phyloP scores from a whole-genome alignment of 208 protist species.

The Crithidia brevicula region DNA sequence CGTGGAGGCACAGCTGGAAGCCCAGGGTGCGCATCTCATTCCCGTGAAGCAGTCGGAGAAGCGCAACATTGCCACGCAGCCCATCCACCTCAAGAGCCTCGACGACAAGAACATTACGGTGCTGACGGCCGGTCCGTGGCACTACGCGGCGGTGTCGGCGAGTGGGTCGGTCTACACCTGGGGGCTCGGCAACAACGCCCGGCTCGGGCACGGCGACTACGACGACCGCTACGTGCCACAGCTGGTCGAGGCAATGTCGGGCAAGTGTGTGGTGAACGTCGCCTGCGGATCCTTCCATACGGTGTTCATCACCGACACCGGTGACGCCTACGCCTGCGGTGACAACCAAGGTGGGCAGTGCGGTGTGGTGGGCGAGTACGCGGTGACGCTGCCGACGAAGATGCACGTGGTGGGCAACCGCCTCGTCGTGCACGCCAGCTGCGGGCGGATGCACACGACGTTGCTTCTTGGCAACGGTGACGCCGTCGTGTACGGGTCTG shows the following conservation, averaged over 20 bases:
- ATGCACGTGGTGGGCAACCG: constrained; percentile 47
- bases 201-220: constrained; percentile 77
- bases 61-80: constrained; percentile 35
- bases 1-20: constrained; percentile 19
- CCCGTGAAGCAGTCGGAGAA: constrained; percentile 29
- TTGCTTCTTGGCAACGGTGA: constrained; percentile 71
- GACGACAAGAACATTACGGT: constrained; percentile 38
- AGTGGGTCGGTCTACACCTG: constrained; percentile 74
- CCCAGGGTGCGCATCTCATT: constrained; percentile 4
- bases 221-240: constrained; percentile 46
- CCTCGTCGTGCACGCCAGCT: constrained; percentile 59
- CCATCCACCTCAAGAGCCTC: constrained; percentile 42
- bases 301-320: constrained; percentile 60
- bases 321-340: constrained; percentile 68
- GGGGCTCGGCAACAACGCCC: constrained; percentile 78
- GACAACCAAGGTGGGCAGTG: constrained; percentile 86
- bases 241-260: constrained; percentile 38
- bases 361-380: constrained; percentile 58
- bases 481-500: constrained; percentile 70
- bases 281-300: constrained; percentile 87
- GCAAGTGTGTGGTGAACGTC: constrained; percentile 54
- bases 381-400: constrained; percentile 38
- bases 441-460: constrained; percentile 76
- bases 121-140: constrained; percentile 77
- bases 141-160: constrained; percentile 62